A percentile compares a stretch with the other conserved stretches of the same genome.
phyloP scores from a whole-genome alignment of 225 moss, liverwort and hornwort species.

The Physcomitrellopsis africana region DNA sequence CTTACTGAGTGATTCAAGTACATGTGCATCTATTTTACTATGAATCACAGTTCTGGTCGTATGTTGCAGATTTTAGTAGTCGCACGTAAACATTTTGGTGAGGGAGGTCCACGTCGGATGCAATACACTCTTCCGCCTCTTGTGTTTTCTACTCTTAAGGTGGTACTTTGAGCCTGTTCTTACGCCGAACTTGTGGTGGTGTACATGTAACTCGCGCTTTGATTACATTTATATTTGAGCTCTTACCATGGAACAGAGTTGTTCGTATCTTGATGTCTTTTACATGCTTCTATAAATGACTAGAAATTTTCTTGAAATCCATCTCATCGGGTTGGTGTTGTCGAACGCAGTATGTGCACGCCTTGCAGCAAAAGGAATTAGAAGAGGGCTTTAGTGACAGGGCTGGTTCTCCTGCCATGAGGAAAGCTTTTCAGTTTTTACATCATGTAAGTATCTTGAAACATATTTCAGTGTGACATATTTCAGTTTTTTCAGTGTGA shows the following conservation, averaged over 20 bases:
- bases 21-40: background rate
- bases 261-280: background rate
- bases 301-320: background rate
- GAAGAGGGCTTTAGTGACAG: constrained; percentile 54
- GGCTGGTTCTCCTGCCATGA: constrained; percentile 58
- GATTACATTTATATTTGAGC: background rate
- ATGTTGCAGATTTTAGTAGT: constrained; percentile 75
- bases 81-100: constrained; percentile 76
- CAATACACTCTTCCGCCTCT: constrained; percentile 87
- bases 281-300: background rate
- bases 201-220: background rate
- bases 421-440: constrained; percentile 89
- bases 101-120: constrained; percentile 85
- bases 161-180: constrained; percentile 8
- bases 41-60: background rate
- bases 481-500: background rate
- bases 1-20: background rate
- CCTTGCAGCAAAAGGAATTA: constrained; percentile 65
- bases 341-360: constrained; percentile 73
- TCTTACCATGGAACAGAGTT: constrained; percentile 15
- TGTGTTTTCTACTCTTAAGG: constrained; percentile 80
- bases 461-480: too few relatives aligned
- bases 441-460: constrained; percentile 61
- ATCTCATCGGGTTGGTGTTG: constrained; percentile 14
- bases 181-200: background rate